phyloP scores from a whole-genome alignment of 108 stramenopile genomes.

The Cyclostephanos invisitatus region DNA sequence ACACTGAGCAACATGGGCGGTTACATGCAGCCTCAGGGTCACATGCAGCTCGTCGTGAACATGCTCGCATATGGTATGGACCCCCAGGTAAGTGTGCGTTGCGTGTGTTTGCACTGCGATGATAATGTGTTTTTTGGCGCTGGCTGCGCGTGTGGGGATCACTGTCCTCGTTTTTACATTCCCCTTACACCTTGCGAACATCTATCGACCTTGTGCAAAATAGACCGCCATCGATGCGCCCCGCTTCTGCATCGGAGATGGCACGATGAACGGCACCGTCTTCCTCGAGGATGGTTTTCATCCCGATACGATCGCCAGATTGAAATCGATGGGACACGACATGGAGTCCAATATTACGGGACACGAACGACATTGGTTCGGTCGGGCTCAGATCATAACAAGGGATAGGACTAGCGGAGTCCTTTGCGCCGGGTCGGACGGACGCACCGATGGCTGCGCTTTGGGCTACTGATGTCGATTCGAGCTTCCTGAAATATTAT shows the following conservation, averaged over 20 bases:
- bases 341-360: conserved; percentile 58
- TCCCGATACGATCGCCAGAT: conserved; percentile 51
- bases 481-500: no score
- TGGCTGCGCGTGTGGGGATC: neutral
- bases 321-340: conserved; percentile 73
- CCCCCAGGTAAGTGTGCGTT: no score
- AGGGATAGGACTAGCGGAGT: conserved; percentile 66
- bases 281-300: conserved; percentile 73
- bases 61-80: conserved; percentile 77
- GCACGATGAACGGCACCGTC: conserved; percentile 71
- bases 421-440: conserved; percentile 93
- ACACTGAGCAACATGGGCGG: conserved; percentile 95
- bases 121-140: neutral
- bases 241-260: conserved; percentile 91
- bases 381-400: conserved; percentile 91
- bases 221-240: conserved; percentile 90
- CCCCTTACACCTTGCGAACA: neutral
- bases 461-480: conserved; percentile 82
- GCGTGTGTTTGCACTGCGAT: neutral
- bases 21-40: conserved; percentile 98
- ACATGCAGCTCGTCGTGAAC: conserved; percentile 88
- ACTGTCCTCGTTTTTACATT: neutral
- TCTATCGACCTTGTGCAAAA: neutral
- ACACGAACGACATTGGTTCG: conserved; percentile 79
- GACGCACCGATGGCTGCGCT: conserved; percentile 94